Evolutionary conservation across 768 basidiomycete genomes (phyloP).

Genomic region (Hygrocybe coccinea): DNA sequence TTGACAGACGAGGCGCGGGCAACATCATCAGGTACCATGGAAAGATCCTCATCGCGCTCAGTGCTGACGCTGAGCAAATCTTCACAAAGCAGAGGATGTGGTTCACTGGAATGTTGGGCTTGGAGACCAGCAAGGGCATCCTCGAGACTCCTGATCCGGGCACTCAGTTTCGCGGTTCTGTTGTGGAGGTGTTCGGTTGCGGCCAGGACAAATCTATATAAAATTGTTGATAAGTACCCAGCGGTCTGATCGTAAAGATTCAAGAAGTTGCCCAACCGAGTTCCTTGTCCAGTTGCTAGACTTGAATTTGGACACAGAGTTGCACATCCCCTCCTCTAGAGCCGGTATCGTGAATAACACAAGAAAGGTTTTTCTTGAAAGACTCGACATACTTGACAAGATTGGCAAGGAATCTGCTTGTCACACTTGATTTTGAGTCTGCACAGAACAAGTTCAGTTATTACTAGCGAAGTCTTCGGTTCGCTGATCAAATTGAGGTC

Average conservation of each 20-base stretch:
- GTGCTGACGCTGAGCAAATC: constrained; percentile 40
- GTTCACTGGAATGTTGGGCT: constrained; percentile 45
- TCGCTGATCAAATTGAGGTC: too few species aligned
- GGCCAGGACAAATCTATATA: constrained; percentile 50
- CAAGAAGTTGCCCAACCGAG: constrained; percentile 43
- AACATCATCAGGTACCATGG: constrained; percentile 14
- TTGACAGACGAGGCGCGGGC: constrained; percentile 1
- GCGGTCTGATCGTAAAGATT: background rate
- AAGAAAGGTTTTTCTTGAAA: background rate
- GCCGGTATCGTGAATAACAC: constrained; percentile 3
- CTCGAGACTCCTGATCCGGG: constrained; percentile 55
- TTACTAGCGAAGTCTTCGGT: too few species aligned
- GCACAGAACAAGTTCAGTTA: too few species aligned
- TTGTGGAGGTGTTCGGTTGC: constrained; percentile 64
- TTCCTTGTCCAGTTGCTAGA: constrained; percentile 75
- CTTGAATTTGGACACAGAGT: constrained; percentile 72
- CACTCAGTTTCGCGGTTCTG: constrained; percentile 47
- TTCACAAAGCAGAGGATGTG: constrained; percentile 57
- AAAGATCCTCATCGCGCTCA: constrained; percentile 28
- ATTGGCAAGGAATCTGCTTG: constrained; percentile 76
- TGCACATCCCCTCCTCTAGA: constrained; percentile 60
- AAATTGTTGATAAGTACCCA: constrained; percentile 1
- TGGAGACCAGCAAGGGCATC: constrained; percentile 54
- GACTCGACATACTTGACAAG: constrained; percentile 51
- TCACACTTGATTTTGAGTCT: constrained; percentile 79